A percentile compares a stretch with the other conserved stretches of the same genome.
Conservation (phyloP, 305 asterid species). For the Solanum hybrid region DNA sequence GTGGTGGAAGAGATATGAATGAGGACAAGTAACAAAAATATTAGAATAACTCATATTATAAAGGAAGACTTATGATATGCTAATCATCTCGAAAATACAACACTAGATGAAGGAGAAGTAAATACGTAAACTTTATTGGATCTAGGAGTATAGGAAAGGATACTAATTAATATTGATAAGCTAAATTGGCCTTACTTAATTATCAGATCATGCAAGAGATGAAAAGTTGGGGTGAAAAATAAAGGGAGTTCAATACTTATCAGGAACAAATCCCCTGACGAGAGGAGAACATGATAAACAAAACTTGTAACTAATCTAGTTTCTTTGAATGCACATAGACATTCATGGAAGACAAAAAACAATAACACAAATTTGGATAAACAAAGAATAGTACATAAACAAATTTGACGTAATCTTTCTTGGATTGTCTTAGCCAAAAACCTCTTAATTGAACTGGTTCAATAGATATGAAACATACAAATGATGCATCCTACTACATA, state of each 20-base stretch:
- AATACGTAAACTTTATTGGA: background rate
- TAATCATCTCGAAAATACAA: background rate
- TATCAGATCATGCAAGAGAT: background rate
- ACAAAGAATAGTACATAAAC: background rate
- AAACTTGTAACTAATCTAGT: background rate
- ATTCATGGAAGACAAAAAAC: background rate
- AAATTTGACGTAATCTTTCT: too few species aligned
- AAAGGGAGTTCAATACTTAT: background rate
- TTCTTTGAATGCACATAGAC: background rate
- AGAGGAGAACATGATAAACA: background rate
- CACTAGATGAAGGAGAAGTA: background rate
- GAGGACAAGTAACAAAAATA: background rate
- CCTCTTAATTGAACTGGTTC: background rate
- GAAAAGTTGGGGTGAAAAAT: background rate
- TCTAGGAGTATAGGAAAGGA: background rate
- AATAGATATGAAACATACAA: background rate
- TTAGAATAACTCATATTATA: background rate
- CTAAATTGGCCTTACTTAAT: too few species aligned
- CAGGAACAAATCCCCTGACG: background rate
- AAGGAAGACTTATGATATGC: background rate
- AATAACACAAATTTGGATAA: background rate
- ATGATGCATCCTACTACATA: background rate
- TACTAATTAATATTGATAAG: background rate
- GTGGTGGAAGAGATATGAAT: background rate
- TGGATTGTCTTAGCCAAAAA: background rate